phyloP scores from a whole-genome alignment of 345 rosid genomes.

The Boechera retrofracta region DNA sequence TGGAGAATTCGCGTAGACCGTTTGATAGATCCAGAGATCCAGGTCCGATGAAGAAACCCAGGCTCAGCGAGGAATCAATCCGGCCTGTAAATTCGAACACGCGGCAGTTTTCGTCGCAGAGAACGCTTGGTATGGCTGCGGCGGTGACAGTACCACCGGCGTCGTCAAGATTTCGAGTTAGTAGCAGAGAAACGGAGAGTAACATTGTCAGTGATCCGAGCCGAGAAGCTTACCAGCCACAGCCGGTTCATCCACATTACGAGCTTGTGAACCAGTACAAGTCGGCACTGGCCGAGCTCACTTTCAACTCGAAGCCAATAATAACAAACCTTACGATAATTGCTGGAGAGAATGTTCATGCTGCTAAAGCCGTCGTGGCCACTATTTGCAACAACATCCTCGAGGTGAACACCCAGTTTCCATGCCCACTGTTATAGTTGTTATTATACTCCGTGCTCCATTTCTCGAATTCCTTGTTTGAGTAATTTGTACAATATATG shows the following conservation, averaged over 20 bases:
- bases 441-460: slow-evolving; percentile 37
- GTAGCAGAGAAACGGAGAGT: slow-evolving; percentile 55
- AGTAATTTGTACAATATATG: slow-evolving; percentile 50
- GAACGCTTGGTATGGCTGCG: slow-evolving; percentile 42
- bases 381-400: slow-evolving; percentile 84
- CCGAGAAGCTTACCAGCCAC: slow-evolving; percentile 81
- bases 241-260: slow-evolving; percentile 68
- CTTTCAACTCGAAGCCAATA: slow-evolving; percentile 96
- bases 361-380: slow-evolving; percentile 81
- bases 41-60: slow-evolving; percentile 63
- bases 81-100: slow-evolving; percentile 47
- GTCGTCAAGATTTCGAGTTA: slow-evolving; percentile 42
- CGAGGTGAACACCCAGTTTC: slow-evolving; percentile 89
- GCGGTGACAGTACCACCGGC: slow-evolving; percentile 27
- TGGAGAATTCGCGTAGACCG: slow-evolving; percentile 81
- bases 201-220: slow-evolving; percentile 48
- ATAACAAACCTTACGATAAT: slow-evolving; percentile 95
- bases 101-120: slow-evolving; percentile 55
- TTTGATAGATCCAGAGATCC: slow-evolving; percentile 89
- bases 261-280: slow-evolving; percentile 93
- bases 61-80: slow-evolving; percentile 59
- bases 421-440: slow-evolving; percentile 45
- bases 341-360: slow-evolving; percentile 90
- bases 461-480: slow-evolving; percentile 40
- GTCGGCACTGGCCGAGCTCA: slow-evolving; percentile 89